Evolutionary conservation across 306 rosid species (phyloP), one percentile per base, ranked within the genome.

Genomic region (Prinsepia uniflora): DNA sequence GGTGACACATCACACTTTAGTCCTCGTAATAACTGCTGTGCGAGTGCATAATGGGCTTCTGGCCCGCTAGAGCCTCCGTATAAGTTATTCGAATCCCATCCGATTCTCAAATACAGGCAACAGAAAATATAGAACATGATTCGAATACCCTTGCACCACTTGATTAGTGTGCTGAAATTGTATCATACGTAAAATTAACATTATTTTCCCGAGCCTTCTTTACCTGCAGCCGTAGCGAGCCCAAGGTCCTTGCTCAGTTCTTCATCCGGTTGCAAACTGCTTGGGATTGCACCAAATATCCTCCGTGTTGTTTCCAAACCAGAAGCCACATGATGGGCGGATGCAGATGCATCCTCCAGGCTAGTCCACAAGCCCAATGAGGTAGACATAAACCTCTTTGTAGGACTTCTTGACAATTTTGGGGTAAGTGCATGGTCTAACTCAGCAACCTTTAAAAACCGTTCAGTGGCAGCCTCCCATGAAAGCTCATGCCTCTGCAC

Each of bases 381-480:
- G 3, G 86, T 60, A 15, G 95, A 84, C 88, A 84, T 36, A 46
- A 80, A 89, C 63, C 24, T 71, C 59, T 80, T 83, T 0, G 88
- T 76, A 59, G 88, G 20, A 80, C 46, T 70, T 65, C 57, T 65
- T 8, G 84, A 78, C 53, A 73, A 52, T 20, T 67, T 82, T 45
- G 71, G 50, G 42, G 71, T 79, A 3, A 41, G 4, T 5, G 81
- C 66, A 66, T 73, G 81, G 77, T 90, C 88, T 44, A 90, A 83
- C 70, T 81, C 88, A 46, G 85, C 71, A 6, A 79, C 86, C 71
- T 45, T 79, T 20, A 90, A 83, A 81, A 94, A 94, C 69, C 97
- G 87, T 64, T 87, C 87, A 13, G 95, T 94, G 53, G 98, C 98
- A 0, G 98, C 86, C 77, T 81, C 96, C 98, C 98, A 94, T 40